These are phyloP conservation scores for Fusarium sp. DNA, from an alignment of 2,329 filamentous ascomycete species.

Conservation along the genomic window DNA sequence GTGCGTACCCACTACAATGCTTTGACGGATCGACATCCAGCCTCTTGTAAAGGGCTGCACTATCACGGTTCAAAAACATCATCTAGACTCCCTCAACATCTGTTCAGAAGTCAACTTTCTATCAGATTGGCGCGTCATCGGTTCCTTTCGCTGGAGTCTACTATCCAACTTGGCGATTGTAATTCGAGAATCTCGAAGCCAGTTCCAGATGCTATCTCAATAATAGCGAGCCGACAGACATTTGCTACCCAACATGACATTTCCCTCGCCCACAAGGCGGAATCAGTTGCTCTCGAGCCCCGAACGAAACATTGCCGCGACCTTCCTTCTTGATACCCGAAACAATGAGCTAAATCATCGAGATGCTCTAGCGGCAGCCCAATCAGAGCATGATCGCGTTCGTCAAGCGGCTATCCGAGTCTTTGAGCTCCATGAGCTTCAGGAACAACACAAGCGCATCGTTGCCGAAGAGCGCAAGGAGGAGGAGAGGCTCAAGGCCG, in stretches of 20 bases:
- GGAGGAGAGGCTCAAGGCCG: slow-evolving; percentile 59
- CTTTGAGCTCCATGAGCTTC: slow-evolving; percentile 61
- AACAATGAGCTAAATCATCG: slow-evolving; percentile 74
- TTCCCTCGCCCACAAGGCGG: slow-evolving; percentile 57
- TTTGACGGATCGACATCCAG: slow-evolving; percentile 40
- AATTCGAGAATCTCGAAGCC: neutral
- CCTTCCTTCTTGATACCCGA: slow-evolving; percentile 71
- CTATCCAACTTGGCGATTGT: neutral
- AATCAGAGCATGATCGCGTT: slow-evolving; percentile 75
- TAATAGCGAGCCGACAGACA: slow-evolving; percentile 41
- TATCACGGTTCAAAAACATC: slow-evolving; percentile 39
- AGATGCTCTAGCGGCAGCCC: slow-evolving; percentile 74
- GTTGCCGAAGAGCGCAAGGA: slow-evolving; percentile 60
- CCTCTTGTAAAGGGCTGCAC: slow-evolving; percentile 40
- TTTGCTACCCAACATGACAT: slow-evolving; percentile 54
- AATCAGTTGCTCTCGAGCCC: slow-evolving; percentile 58
- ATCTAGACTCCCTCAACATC: slow-evolving; percentile 21
- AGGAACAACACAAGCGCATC: slow-evolving; percentile 60
- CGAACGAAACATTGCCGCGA: slow-evolving; percentile 64
- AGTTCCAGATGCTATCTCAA: slow-evolving; percentile 40
- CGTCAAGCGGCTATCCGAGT: slow-evolving; percentile 63
- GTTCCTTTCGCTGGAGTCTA: neutral
- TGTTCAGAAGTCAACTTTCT: slow-evolving; percentile 3
- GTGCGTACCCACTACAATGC: slow-evolving; percentile 38
- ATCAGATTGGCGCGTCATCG: neutral